phyloP scores from a whole-genome alignment of 768 basidiomycete genomes.

The Macrolepiota fuliginosa region DNA sequence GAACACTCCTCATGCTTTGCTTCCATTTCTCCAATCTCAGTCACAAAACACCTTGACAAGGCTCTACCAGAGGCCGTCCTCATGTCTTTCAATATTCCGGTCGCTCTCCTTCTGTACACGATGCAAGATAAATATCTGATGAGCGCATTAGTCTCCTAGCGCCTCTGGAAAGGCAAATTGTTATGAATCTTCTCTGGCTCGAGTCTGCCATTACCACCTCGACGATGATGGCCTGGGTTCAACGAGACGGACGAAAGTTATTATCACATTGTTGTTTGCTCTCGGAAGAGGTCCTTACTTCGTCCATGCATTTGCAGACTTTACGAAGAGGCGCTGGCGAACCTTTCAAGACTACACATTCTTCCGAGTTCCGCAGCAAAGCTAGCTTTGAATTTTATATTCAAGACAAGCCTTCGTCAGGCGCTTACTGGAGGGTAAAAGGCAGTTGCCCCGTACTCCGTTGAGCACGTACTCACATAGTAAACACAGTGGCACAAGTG shows the following conservation, averaged over 20 bases:
- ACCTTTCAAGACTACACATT: conserved; percentile 69
- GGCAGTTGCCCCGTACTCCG: neutral
- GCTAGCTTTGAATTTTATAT: conserved; percentile 66
- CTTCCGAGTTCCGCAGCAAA: conserved; percentile 58
- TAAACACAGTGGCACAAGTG: conserved; percentile 57
- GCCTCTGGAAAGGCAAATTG: conserved; percentile 77
- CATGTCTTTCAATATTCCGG: conserved; percentile 90
- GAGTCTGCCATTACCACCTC: conserved; percentile 67
- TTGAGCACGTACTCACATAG: conserved; percentile 10
- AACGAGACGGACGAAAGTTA: conserved; percentile 70
- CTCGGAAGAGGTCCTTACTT: conserved; percentile 5
- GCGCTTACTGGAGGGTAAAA: conserved; percentile 86
- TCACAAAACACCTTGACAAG: conserved; percentile 75
- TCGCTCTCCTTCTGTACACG: conserved; percentile 28
- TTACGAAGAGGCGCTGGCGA: conserved; percentile 67
- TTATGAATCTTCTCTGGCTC: conserved; percentile 88
- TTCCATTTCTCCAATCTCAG: conserved; percentile 80
- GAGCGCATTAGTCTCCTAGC: conserved; percentile 58
- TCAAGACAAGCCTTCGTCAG: conserved; percentile 77
- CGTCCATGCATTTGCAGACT: conserved; percentile 40
- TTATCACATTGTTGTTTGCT: conserved; percentile 12
- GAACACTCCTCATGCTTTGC: conserved; percentile 46
- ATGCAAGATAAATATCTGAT: conserved; percentile 18
- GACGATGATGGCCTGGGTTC: conserved; percentile 77
- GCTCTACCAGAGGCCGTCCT: conserved; percentile 82